These are phyloP conservation scores for Marvania coccoides DNA, from an alignment of 139 green algal genomes.

Conservation along the genomic window DNA sequence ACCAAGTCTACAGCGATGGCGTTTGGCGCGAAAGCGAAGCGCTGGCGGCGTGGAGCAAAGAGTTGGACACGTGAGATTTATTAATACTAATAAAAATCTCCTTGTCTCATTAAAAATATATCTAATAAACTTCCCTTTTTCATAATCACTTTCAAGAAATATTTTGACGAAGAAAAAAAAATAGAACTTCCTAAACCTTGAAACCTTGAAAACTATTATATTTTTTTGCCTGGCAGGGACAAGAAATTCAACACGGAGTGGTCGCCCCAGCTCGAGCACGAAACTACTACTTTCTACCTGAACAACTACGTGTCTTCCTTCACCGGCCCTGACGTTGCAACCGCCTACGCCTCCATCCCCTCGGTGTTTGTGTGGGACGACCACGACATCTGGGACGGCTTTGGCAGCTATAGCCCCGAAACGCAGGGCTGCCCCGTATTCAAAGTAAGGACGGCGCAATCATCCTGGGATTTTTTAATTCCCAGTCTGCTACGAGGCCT, in stretches of 20 bases:
- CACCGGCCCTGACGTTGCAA: background rate
- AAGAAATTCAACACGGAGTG: conserved; percentile 16
- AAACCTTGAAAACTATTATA: background rate
- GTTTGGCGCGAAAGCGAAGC: conserved; percentile 11
- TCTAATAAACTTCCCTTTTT: background rate
- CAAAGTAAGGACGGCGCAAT: conserved; percentile 8
- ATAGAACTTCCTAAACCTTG: too few species aligned
- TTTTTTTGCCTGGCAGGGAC: background rate
- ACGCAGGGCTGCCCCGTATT: conserved; percentile 53
- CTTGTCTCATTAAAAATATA: background rate
- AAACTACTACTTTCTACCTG: conserved; percentile 23
- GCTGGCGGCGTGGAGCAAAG: background rate
- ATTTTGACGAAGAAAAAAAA: too few species aligned
- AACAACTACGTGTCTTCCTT: conserved; percentile 35
- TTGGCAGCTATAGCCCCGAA: conserved; percentile 44
- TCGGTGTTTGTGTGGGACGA: conserved; percentile 45
- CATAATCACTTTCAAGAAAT: background rate
- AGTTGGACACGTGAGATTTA: background rate
- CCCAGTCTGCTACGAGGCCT: too few species aligned
- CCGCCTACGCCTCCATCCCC: conserved; percentile 34
- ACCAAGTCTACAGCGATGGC: conserved; percentile 46
- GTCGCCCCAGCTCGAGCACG: conserved; percentile 7
- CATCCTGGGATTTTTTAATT: too few species aligned
- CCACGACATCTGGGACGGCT: conserved; percentile 68
- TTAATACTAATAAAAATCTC: background rate